These are phyloP conservation scores for Pythium oligandrum DNA, from an alignment of 352 stramenopile species.

Conservation along the genomic window DNA sequence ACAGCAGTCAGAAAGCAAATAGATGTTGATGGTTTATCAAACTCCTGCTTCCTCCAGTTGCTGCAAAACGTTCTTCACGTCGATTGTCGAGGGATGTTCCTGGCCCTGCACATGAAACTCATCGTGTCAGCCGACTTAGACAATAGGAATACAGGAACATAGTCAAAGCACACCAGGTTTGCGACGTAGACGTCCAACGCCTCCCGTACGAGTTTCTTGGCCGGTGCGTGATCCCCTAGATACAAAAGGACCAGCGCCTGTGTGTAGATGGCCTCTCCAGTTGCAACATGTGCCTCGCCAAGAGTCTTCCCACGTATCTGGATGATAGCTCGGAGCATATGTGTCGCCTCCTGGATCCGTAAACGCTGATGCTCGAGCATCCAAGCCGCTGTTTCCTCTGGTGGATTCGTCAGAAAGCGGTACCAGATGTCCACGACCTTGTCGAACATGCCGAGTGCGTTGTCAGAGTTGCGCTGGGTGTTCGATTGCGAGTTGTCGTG, in stretches of 20 bases:
- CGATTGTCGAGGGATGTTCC: slow-evolving; percentile 53
- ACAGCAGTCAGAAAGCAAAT: not conserved
- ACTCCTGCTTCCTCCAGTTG: slow-evolving; percentile 43
- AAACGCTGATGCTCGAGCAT: slow-evolving; percentile 56
- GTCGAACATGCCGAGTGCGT: slow-evolving; percentile 62
- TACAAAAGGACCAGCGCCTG: slow-evolving; percentile 51
- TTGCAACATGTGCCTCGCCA: slow-evolving; percentile 43
- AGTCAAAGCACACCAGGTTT: slow-evolving; percentile 31
- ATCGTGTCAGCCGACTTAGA: not conserved
- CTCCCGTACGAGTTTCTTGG: slow-evolving; percentile 46
- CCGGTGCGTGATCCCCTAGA: slow-evolving; percentile 38
- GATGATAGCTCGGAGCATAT: slow-evolving; percentile 60
- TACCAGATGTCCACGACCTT: slow-evolving; percentile 83
- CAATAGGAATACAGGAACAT: not conserved
- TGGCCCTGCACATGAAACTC: slow-evolving; percentile 22
- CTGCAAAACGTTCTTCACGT: slow-evolving; percentile 48
- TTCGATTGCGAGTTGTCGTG: slow-evolving; percentile 23
- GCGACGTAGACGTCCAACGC: slow-evolving; percentile 52
- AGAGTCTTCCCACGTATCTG: slow-evolving; percentile 32
- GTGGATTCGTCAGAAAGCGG: slow-evolving; percentile 64
- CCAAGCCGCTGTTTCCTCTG: slow-evolving; percentile 54
- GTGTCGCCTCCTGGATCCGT: slow-evolving; percentile 46
- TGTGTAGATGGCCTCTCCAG: slow-evolving; percentile 59
- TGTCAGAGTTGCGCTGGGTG: slow-evolving; percentile 27
- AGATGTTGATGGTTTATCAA: slow-evolving; percentile 9